Conservation (phyloP, 345 rosid genomes). For the Boechera divaricarpa region DNA sequence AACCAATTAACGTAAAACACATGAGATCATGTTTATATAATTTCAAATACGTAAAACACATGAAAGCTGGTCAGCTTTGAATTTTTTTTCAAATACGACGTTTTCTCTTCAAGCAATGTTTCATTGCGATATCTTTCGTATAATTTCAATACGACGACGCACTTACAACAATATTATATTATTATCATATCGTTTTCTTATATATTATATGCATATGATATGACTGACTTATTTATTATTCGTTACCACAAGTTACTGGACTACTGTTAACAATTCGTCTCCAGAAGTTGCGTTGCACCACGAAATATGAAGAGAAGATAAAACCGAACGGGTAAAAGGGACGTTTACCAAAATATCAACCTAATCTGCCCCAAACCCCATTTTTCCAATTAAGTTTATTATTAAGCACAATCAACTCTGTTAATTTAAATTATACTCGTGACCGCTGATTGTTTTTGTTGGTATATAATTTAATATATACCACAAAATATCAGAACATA, state of each 20-base stretch:
- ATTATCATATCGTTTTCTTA: neutral
- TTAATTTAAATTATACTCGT: neutral
- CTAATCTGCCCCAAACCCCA: conserved; percentile 28
- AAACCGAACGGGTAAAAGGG: conserved; percentile 36
- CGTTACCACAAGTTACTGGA: conserved; percentile 29
- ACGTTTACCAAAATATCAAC: conserved; percentile 44
- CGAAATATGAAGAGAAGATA: conserved; percentile 24
- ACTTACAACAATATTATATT: neutral
- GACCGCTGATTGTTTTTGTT: conserved; percentile 31
- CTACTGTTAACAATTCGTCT: neutral
- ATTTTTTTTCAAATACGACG: neutral
- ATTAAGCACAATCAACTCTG: conserved; percentile 16
- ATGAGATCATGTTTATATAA: conserved; percentile 9
- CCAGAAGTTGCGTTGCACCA: conserved; percentile 35
- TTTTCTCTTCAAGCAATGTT: conserved; percentile 3
- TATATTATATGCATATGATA: conserved; percentile 7
- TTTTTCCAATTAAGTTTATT: conserved; percentile 17
- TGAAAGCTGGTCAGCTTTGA: neutral
- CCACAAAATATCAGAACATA: conserved; percentile 3
- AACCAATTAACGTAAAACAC: conserved; percentile 18
- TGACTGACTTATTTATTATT: conserved; percentile 7
- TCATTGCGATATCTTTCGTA: neutral
- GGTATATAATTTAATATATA: neutral
- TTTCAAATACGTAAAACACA: too few species aligned
- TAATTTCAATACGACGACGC: conserved; percentile 6